These are phyloP conservation scores for Colletotrichum scovillei DNA, from an alignment of 2,329 filamentous ascomycete species.

Conservation along the genomic window DNA sequence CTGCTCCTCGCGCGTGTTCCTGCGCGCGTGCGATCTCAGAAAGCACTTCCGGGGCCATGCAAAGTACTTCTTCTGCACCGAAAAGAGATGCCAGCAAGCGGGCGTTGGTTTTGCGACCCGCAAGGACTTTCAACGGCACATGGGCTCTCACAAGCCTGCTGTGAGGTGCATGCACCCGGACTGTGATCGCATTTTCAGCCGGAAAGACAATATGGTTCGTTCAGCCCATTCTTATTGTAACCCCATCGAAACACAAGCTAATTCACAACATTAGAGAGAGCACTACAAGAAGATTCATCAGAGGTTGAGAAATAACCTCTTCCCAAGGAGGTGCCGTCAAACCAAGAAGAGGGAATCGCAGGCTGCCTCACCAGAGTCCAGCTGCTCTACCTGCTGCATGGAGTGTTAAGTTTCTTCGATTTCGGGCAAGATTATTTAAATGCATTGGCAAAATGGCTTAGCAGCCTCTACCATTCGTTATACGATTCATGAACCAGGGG, in stretches of 20 bases:
- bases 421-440: neutral
- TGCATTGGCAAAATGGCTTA: neutral
- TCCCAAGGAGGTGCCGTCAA: constrained; percentile 13
- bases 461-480: neutral
- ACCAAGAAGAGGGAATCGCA: neutral
- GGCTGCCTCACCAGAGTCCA: constrained; percentile 1
- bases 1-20: constrained; percentile 27
- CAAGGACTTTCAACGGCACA: constrained; percentile 30
- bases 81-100: constrained; percentile 23
- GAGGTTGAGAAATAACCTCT: constrained; percentile 19
- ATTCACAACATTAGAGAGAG: neutral
- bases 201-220: constrained; percentile 31
- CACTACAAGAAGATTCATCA: constrained; percentile 34
- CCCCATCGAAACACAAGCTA: neutral
- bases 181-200: constrained; percentile 29
- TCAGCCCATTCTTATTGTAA: no score
- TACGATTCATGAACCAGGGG: neutral
- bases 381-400: neutral
- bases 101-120: constrained; percentile 27
- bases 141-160: constrained; percentile 31
- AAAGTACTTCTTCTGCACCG: constrained; percentile 33
- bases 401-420: neutral
- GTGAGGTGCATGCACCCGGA: constrained; percentile 23
- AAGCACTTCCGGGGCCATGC: constrained; percentile 30
- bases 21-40: constrained; percentile 22